Base-by-base conservation (phyloP, 78 protist genomes). In the Dictyostelium purpureum region DNA sequence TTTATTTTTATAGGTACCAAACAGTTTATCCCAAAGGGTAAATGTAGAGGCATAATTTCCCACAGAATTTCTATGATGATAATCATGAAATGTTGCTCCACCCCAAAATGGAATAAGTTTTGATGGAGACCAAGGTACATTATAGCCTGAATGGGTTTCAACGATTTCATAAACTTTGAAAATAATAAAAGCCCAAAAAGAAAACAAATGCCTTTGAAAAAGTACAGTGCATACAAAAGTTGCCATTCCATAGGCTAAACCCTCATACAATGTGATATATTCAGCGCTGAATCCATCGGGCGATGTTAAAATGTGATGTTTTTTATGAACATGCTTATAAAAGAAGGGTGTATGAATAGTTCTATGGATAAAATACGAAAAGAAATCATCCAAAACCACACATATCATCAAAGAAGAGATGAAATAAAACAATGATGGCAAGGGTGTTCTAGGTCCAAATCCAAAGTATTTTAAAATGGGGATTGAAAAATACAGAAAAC, bases 71-170 rank as follows among this genome's bases (percentile, higher is more conserved):
- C 76, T 77, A 19, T 88, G 94, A 76, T 88, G 94, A 85, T 49
- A 88, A 35, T 88, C 94, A 47, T 88, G 94, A 70, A 77, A 74
- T 9, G 74, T 78, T 18, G 94, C 38, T n/a, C 94, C 94, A 45
- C 88, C 79, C 93, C 94, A 88, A 69, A 88, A 88, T 47, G 94
- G 94, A 35, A 88, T 77, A 31, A 74, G 26, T 7, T n/a, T 37
- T 43, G 77, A 76, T 47, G 70, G 70, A 21, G 24, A 33, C 85
- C 73, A 88, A 16, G 94, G 94, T 52, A 88, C 47, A 28, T 88
- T 85, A 31, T 88, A 88, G 35, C 94, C 94, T 7, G 66, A 43
- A 47, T 88, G 94, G 14, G 79, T 43, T 45, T 88, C 94, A 7
- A 88, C 76, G 40, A 73, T 88, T 74, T 88, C 85, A 54, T 26